Evolutionary conservation across 176 grass and related monocot species (phyloP).

Genomic region (Phyllostachys edulis): DNA sequence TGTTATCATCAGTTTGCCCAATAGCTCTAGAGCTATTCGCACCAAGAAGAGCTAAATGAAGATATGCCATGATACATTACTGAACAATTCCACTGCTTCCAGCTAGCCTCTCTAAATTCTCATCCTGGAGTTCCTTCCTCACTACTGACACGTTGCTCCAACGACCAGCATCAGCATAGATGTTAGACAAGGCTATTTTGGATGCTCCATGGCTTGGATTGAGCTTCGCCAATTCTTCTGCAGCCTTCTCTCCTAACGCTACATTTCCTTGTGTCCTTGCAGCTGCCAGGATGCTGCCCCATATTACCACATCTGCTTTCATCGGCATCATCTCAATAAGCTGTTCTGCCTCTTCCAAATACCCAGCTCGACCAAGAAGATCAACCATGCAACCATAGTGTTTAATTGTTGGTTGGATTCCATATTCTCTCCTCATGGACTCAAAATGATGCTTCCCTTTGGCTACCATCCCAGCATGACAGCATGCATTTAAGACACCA

Average conservation of each 20-base stretch:
- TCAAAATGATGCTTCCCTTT: slow-evolving; percentile 58
- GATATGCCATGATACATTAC: slow-evolving; percentile 12
- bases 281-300: slow-evolving; percentile 69
- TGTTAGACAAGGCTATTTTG: slow-evolving; percentile 58
- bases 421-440: slow-evolving; percentile 49
- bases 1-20: slow-evolving; percentile 3
- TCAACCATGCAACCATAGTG: slow-evolving; percentile 93
- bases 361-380: slow-evolving; percentile 76
- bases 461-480: slow-evolving; percentile 58
- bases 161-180: slow-evolving; percentile 52
- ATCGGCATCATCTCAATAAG: slow-evolving; percentile 63
- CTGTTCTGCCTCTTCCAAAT: slow-evolving; percentile 64
- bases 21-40: background rate
- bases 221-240: slow-evolving; percentile 52
- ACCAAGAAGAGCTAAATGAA: slow-evolving; percentile 14
- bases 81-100: slow-evolving; percentile 60
- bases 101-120: slow-evolving; percentile 31
- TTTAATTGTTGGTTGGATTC: slow-evolving; percentile 67
- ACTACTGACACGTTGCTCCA: slow-evolving; percentile 51
- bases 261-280: slow-evolving; percentile 66
- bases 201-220: slow-evolving; percentile 60
- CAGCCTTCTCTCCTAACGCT: slow-evolving; percentile 59
- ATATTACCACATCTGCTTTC: slow-evolving; percentile 73
- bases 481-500: slow-evolving; percentile 64
- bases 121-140: slow-evolving; percentile 50